Conservation (phyloP, 768 basidiomycete species). For the Chalciporus sphaerocephalus region DNA sequence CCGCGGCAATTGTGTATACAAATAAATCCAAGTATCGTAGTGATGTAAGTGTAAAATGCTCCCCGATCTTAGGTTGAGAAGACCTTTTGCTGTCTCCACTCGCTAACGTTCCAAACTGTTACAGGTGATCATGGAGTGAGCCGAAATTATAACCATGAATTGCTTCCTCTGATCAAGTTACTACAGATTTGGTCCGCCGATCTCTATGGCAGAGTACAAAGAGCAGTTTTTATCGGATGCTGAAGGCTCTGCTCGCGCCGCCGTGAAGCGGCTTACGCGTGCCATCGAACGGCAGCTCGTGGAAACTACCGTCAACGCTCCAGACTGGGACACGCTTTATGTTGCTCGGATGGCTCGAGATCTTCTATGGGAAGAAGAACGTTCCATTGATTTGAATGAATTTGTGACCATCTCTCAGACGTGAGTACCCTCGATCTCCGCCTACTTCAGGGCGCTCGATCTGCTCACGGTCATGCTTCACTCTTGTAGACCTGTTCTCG, state of each 20-base stretch:
- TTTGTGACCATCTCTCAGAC: slow-evolving; percentile 87
- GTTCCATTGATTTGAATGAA: slow-evolving; percentile 71
- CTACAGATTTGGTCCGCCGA: slow-evolving; percentile 76
- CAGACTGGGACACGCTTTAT: slow-evolving; percentile 92
- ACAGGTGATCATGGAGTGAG: slow-evolving; percentile 73
- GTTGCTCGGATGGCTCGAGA: slow-evolving; percentile 90
- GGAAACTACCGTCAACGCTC: slow-evolving; percentile 82
- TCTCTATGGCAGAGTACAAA: slow-evolving; percentile 67
- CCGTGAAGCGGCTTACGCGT: slow-evolving; percentile 83
- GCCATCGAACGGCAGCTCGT: slow-evolving; percentile 66
- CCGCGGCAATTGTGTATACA: slow-evolving; percentile 88
- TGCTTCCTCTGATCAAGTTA: slow-evolving; percentile 9
- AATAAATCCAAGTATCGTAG: slow-evolving; percentile 96
- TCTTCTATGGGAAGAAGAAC: slow-evolving; percentile 84
- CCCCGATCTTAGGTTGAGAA: slow-evolving; percentile 6
- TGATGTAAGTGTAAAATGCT: slow-evolving; percentile 53
- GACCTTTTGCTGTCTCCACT: background rate
- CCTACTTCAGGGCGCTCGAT: slow-evolving; percentile 9
- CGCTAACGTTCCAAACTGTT: slow-evolving; percentile 15
- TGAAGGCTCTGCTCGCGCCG: slow-evolving; percentile 67
- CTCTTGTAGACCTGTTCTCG: slow-evolving; percentile 85
- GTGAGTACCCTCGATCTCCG: slow-evolving; percentile 47
- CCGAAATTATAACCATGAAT: slow-evolving; percentile 8
- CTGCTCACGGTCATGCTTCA: slow-evolving; percentile 35
- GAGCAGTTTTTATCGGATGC: slow-evolving; percentile 69